Evolutionary conservation across 176 grass and related monocot genomes (phyloP), one percentile per base, ranked within the genome.

Genomic region (Aegilops sharonensis): DNA sequence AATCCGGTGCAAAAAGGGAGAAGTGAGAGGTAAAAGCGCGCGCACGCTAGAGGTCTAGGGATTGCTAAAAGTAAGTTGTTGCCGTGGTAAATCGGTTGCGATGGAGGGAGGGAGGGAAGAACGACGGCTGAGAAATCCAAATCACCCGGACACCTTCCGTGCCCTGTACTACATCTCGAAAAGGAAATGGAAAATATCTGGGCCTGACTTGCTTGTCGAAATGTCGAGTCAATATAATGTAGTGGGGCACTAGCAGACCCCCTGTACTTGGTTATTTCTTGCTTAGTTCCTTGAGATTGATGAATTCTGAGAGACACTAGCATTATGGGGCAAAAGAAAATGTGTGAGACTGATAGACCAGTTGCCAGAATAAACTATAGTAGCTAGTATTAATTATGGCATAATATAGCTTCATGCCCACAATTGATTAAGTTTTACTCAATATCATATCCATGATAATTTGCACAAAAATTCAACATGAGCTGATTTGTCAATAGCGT

Each of bases 1-100:
- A 3, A 3, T 76, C 69, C 10, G 78, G 23, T 35, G 72, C 79
- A 47, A 20, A 34, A 57, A 45, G 71, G 43, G 17, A 9, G 2
- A 59, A 81, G 76, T 10, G 81, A 81, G 75, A 48, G 35, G 63
- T 68, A 40, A 85, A 89, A 66, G 50, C 4, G 13, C 13, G 12
- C 8, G 5, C 0, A 13, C 14, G 18, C 54, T 57, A 48, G 72
- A 2, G 7, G 30, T 17, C 54, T 57, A 48, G 72, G 3, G 30
- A 18, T 43, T 43, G 42, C 42, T 43, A 43, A 43, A 43, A 43
- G 42, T 11, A 43, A 43, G 14, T 37, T n/a, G 36, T 68, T 45
- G 45, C 63, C 71, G 27, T 68, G 11, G 20, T 64, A 21, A 74
- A 62, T 24, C 4, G 72, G 42, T 78, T 84, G 59, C 27, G 35